These are phyloP conservation scores for Lactifluus hygrophoroides DNA, from an alignment of 768 basidiomycete species.

Conservation along the genomic window DNA sequence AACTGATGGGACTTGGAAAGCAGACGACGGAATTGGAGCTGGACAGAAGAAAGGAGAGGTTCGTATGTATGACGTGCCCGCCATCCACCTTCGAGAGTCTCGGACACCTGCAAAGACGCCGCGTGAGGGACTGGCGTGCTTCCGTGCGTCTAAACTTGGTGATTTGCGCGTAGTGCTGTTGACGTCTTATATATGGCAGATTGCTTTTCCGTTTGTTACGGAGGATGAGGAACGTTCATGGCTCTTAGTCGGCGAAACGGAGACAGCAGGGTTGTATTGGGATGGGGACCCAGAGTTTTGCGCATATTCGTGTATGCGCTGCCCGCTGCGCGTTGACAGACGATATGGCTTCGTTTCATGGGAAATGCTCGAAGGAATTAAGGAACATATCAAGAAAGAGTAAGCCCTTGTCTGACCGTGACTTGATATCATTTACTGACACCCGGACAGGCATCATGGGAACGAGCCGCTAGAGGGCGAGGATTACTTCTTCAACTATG, in stretches of 20 bases:
- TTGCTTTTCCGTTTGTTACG: not conserved
- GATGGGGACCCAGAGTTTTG: not conserved
- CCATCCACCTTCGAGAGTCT: not conserved
- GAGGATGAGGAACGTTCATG: not conserved
- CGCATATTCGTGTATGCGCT: conserved; percentile 1
- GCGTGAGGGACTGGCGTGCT: conserved; percentile 3
- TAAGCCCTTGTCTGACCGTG: not conserved
- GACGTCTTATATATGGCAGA: not conserved
- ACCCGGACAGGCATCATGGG: not conserved
- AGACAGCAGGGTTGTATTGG: not conserved
- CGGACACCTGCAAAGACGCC: not conserved
- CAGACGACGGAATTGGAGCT: conserved; percentile 1
- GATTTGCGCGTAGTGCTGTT: not conserved
- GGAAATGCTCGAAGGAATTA: not conserved
- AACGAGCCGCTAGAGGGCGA: conserved; percentile 1
- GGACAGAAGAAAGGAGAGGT: conserved; percentile 2
- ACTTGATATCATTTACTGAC: not conserved
- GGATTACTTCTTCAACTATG: conserved; percentile 1
- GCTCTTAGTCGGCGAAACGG: not conserved
- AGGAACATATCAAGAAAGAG: not conserved
- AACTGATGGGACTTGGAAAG: not conserved
- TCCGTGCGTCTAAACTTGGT: not conserved
- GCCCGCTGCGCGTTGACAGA: not conserved
- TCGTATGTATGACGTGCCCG: not conserved
- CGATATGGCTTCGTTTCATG: not conserved